Conservation (phyloP, 805 yeast genomes). For the Kluyveromyces dobzhanskii region DNA sequence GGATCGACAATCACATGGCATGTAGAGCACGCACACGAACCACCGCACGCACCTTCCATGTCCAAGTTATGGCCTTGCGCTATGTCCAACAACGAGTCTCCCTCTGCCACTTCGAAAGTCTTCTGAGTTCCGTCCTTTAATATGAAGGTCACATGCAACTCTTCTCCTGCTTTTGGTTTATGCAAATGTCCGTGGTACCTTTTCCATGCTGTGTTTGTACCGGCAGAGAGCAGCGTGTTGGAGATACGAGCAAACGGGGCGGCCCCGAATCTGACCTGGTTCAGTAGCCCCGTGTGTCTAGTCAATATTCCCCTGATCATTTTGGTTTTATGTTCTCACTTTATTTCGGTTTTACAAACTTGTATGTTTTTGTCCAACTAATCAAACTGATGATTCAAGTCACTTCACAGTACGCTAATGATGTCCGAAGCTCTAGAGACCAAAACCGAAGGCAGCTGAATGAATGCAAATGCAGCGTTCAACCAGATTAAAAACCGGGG, state of each 20-base stretch:
- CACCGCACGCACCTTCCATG: constrained; percentile 99
- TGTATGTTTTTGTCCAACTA: too few species aligned
- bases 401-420: too few species aligned
- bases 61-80: constrained; percentile 92
- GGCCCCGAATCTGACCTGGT: not conserved
- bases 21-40: constrained; percentile 97
- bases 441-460: too few species aligned
- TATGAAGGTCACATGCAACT: constrained; percentile 75
- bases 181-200: constrained; percentile 76
- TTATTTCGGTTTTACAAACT: too few species aligned
- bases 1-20: constrained; percentile 97
- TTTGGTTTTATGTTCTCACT: too few species aligned
- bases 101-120: constrained; percentile 80
- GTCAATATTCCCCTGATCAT: not conserved
- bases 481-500: too few species aligned
- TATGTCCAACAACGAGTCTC: constrained; percentile 84
- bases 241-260: not conserved
- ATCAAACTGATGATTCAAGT: too few species aligned
- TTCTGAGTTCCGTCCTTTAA: constrained; percentile 84
- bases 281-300: not conserved
- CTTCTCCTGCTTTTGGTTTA: constrained; percentile 91
- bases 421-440: too few species aligned
- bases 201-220: not conserved
- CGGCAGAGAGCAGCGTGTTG: not conserved
- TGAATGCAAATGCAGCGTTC: too few species aligned